Percentiles rank a stretch among this genome's conserved stretches.
Conservation (phyloP, 352 stramenopile species). For the Phytophthora uliginosa region DNA sequence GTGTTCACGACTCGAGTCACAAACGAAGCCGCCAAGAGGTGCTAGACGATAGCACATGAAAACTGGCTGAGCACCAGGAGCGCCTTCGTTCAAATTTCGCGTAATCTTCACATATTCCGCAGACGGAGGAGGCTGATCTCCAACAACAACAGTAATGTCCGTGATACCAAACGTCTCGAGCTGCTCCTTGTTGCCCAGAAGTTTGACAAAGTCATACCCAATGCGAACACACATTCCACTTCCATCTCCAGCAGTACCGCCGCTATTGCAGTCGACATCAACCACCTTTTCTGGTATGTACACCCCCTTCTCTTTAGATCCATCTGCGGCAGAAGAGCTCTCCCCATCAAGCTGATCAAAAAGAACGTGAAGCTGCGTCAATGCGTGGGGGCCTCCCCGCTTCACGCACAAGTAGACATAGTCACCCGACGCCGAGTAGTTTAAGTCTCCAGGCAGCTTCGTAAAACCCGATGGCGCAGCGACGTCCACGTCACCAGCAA, state of each 20-base stretch:
- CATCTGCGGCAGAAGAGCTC: background rate
- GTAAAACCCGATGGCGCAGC: conserved; percentile 59
- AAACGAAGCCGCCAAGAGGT: conserved; percentile 71
- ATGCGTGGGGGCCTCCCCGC: conserved; percentile 42
- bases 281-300: conserved; percentile 22
- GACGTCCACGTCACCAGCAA: conserved; percentile 69
- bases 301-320: background rate
- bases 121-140: conserved; percentile 36
- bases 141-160: conserved; percentile 60
- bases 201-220: conserved; percentile 42
- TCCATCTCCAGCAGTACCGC: conserved; percentile 28
- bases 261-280: conserved; percentile 44
- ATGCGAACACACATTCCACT: conserved; percentile 41
- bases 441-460: conserved; percentile 67
- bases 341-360: conserved; percentile 14
- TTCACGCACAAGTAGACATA: conserved; percentile 84
- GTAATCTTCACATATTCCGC: conserved; percentile 61
- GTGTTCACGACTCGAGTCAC: conserved; percentile 47
- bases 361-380: conserved; percentile 52
- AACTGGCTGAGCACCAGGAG: conserved; percentile 34
- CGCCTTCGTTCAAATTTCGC: conserved; percentile 65
- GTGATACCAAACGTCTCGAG: conserved; percentile 64
- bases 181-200: conserved; percentile 39
- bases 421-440: conserved; percentile 67
- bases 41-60: conserved; percentile 69